These are phyloP conservation scores for Kwoniella mangroviensis DNA, from an alignment of 768 basidiomycete genomes.

Conservation along the genomic window DNA sequence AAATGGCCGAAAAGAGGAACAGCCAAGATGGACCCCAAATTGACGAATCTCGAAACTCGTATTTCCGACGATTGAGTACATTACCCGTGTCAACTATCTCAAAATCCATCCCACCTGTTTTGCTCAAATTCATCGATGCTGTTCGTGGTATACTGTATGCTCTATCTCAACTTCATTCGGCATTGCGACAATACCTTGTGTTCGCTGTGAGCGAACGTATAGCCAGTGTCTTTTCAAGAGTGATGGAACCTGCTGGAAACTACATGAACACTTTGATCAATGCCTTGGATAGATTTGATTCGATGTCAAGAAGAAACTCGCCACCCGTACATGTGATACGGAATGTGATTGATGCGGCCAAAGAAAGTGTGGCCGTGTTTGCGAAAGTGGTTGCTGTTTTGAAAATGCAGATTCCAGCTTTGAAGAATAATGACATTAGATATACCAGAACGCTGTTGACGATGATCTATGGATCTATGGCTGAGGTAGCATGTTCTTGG, in stretches of 20 bases:
- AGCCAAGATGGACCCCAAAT: constrained; percentile 58
- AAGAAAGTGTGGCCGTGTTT: constrained; percentile 80
- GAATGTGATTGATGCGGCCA: constrained; percentile 77
- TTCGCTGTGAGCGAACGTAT: constrained; percentile 82
- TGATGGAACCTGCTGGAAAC: constrained; percentile 79
- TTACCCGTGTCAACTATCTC: constrained; percentile 68
- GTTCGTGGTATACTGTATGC: constrained; percentile 90
- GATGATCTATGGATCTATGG: constrained; percentile 84
- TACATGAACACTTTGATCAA: constrained; percentile 84
- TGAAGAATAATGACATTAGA: constrained; percentile 76
- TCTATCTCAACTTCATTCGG: constrained; percentile 85
- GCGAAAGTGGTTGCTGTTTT: constrained; percentile 86
- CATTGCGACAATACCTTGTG: constrained; percentile 82
- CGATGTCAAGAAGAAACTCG: constrained; percentile 67
- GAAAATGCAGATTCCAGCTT: constrained; percentile 65
- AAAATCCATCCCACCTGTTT: constrained; percentile 70
- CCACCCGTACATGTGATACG: constrained; percentile 77
- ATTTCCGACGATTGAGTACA: constrained; percentile 89
- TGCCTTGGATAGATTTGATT: constrained; percentile 88
- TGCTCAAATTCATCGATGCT: constrained; percentile 78
- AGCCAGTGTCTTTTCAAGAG: constrained; percentile 76
- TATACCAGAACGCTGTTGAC: constrained; percentile 84
- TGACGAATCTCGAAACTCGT: constrained; percentile 82
- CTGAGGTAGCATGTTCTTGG: constrained; percentile 88
- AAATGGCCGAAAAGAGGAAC: constrained; percentile 19